Conservation (phyloP, 2,329 filamentous ascomycete species). For the Cladorrhinum sp. region DNA sequence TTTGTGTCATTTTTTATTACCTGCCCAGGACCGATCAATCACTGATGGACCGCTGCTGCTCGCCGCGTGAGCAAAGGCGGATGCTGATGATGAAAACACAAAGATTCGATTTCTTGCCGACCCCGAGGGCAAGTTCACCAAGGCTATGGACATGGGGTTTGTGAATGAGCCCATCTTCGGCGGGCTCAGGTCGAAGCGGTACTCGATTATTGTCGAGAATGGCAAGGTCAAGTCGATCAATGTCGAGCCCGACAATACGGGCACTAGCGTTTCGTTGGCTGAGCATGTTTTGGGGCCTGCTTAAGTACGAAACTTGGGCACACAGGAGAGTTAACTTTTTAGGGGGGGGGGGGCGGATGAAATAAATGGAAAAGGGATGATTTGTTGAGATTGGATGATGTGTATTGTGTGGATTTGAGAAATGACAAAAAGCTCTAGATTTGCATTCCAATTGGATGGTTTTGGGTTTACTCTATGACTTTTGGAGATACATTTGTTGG, state of each 20-base stretch:
- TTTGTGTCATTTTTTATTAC: not conserved
- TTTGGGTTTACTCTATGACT: too few relatives aligned
- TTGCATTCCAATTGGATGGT: too few relatives aligned
- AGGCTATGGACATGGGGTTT: constrained; percentile 78
- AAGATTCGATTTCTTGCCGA: constrained; percentile 89
- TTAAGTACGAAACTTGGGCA: not conserved
- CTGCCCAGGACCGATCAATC: too few relatives aligned
- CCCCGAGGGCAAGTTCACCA: constrained; percentile 74
- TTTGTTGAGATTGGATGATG: not conserved
- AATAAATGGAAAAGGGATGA: too few relatives aligned
- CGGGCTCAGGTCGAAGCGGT: constrained; percentile 78
- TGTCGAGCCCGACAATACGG: constrained; percentile 86
- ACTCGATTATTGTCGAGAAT: constrained; percentile 77
- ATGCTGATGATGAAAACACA: not conserved
- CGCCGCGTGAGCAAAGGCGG: not conserved
- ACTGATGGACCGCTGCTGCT: too few relatives aligned
- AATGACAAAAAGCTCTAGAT: not conserved
- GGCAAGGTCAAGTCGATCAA: constrained; percentile 79
- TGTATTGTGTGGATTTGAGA: not conserved
- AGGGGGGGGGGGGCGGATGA: too few relatives aligned
- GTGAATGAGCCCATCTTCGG: constrained; percentile 79
- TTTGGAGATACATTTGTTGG: too few relatives aligned
- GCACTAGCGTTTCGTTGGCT: constrained; percentile 55
- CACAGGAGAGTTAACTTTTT: too few relatives aligned
- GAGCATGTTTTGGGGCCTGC: constrained; percentile 44